Base-by-base conservation (phyloP, 2,329 filamentous ascomycete species). In the Stagonosporopsis cucurbitacearum region DNA sequence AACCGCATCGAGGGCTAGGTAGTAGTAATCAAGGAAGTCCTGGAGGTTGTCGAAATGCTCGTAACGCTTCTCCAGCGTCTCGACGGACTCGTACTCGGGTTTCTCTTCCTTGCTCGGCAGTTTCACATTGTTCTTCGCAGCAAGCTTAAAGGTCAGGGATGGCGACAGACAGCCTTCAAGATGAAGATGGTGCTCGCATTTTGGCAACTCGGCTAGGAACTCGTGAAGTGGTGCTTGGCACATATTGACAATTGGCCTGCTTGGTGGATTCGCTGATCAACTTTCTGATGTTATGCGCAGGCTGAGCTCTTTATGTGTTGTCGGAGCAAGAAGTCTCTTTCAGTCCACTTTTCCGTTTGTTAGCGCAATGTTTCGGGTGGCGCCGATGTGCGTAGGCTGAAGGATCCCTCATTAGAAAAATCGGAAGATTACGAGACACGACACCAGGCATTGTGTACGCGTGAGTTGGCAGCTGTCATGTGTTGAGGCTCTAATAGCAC, bases 171-270 rank as follows among this genome's bases (percentile, higher is more conserved):
- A 88, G 51, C 90, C 90, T 75, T 93, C 90, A 30, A 94, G 81
- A 71, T 94, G 90, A 50, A 93, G 84, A 76, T 93, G 90, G 70
- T 92, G 90, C 73, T 94, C 90, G 76, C 88, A 90, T 79, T 93
- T 93, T 60, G 90, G 90, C 26, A 93, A 82, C 33, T 61, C 58
- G 3, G 57, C 54, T 17, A 67, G 55, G 41, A 70, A 66, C 13
- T 52, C 36, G 55, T 69, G 68, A 19, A 56, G 28, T 45, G 41
- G 26, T 53, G 36, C 37, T 50, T 58, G 58, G 36, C 52, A 56
- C 43, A 50, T 47, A 15, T 52, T 52, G 22, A 44, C 23, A 22
- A 22, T 41, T 23, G n/a, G 33, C 6, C 17, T 48, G n/a, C 32
- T 43, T 9, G 33, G 15, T 52, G n/a, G 17, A n/a, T 26, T 33